A percentile compares a stretch with the other conserved stretches of the same genome.
Conservation (phyloP, 1,284 basidiomycete genomes). For the Sporisorium iseilematis-ciliati region DNA sequence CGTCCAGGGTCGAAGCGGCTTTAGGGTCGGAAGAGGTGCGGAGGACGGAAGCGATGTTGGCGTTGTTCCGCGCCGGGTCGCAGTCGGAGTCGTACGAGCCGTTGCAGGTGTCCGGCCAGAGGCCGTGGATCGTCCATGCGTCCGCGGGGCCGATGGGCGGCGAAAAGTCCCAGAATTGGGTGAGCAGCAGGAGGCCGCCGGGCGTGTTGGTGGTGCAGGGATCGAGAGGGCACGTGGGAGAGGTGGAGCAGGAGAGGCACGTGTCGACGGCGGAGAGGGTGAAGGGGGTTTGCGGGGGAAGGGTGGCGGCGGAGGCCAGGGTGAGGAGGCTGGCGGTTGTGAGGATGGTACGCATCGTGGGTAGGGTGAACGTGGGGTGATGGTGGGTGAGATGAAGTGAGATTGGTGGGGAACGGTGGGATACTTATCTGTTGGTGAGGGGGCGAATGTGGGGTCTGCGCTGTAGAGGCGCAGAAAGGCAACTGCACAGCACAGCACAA, state of each 20-base stretch:
- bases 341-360: conserved; percentile 12
- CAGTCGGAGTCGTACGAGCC: conserved; percentile 48
- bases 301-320: conserved; percentile 4
- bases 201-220: conserved; percentile 51
- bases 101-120: conserved; percentile 53
- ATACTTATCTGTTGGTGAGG: not conserved
- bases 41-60: conserved; percentile 37
- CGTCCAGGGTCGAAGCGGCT: conserved; percentile 29
- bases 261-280: conserved; percentile 11
- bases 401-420: not conserved
- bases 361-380: not conserved
- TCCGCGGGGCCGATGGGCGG: conserved; percentile 52
- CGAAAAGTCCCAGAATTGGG: conserved; percentile 55
- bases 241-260: conserved; percentile 38
- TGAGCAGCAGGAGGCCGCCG: conserved; percentile 51
- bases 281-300: conserved; percentile 25
- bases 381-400: not conserved
- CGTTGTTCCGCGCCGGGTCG: conserved; percentile 34
- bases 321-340: not conserved
- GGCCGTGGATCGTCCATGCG: conserved; percentile 55
- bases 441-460: not conserved
- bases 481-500: conserved; percentile 1
- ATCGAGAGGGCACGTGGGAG: conserved; percentile 24
- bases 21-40: conserved; percentile 13
- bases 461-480: not conserved